Conservation (phyloP, 2,329 filamentous ascomycete genomes). For the Bimuria novae-zelandiae region DNA sequence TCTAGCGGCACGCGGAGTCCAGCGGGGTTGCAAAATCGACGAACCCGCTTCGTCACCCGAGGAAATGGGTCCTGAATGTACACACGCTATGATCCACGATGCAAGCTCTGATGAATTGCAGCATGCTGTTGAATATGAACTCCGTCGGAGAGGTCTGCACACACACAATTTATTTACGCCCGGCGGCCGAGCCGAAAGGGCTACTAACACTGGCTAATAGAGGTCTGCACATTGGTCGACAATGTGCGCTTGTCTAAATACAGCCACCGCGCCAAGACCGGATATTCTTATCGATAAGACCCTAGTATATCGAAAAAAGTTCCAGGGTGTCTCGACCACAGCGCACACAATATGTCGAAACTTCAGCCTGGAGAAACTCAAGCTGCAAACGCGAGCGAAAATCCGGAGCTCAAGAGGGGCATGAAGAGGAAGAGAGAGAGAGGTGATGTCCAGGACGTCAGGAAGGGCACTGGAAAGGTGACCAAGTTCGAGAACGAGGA, state of each 20-base stretch:
- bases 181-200: too few relatives aligned
- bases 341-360: conserved; percentile 10
- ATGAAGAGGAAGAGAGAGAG: conserved; percentile 42
- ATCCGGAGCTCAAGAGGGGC: conserved; percentile 22
- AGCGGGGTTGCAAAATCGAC: conserved; percentile 26
- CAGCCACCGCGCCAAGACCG: conserved; percentile 1
- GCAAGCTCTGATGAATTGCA: background rate
- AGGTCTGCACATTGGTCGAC: background rate
- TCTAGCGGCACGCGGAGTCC: conserved; percentile 9
- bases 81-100: background rate
- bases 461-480: conserved; percentile 23
- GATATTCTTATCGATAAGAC: conserved; percentile 30
- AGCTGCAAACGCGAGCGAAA: background rate
- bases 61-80: conserved; percentile 18
- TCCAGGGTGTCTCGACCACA: conserved; percentile 1
- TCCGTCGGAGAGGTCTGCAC: too few relatives aligned
- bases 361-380: background rate
- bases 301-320: conserved; percentile 24
- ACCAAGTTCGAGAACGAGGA: conserved; percentile 19
- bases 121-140: background rate
- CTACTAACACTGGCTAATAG: too few relatives aligned
- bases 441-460: conserved; percentile 8
- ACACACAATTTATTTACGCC: too few relatives aligned
- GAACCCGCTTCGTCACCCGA: conserved; percentile 5
- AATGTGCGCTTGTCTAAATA: background rate